Evolutionary conservation across 2,329 filamentous ascomycete genomes (phyloP).

Genomic region (Fusarium oligoseptatum): DNA sequence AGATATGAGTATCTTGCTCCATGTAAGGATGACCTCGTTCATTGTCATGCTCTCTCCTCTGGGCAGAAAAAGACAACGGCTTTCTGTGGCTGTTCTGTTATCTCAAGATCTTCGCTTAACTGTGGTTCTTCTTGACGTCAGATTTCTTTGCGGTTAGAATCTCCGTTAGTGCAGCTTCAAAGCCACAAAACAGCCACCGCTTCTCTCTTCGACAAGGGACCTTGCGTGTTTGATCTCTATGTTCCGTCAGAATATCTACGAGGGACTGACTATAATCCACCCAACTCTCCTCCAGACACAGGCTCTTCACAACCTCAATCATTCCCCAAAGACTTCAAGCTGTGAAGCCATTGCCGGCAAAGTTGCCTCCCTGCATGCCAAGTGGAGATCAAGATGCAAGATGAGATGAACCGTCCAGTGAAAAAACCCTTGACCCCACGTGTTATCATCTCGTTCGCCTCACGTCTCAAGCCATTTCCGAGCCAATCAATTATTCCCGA

Average conservation of each 20-base stretch:
- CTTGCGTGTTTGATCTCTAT: too few relatives aligned
- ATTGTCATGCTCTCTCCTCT: not conserved
- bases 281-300: not conserved
- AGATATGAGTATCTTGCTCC: not conserved
- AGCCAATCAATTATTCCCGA: not conserved
- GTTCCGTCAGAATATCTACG: too few relatives aligned
- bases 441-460: constrained; percentile 13
- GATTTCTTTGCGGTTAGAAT: constrained; percentile 14
- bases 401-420: constrained; percentile 26
- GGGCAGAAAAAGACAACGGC: not conserved
- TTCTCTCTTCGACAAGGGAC: not conserved
- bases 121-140: not conserved
- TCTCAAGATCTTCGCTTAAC: not conserved
- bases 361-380: constrained; percentile 18
- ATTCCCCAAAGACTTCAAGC: not conserved
- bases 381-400: constrained; percentile 15
- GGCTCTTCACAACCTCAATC: not conserved
- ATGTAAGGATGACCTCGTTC: not conserved
- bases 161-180: not conserved
- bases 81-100: not conserved
- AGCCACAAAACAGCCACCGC: not conserved
- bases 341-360: not conserved
- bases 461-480: not conserved
- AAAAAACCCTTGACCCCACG: constrained; percentile 24
- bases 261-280: too few relatives aligned